Percentiles rank a stretch among this genome's conserved stretches.
Evolutionary conservation across 768 basidiomycete species (phyloP).

Genomic region (Tubosaeta sp.): DNA sequence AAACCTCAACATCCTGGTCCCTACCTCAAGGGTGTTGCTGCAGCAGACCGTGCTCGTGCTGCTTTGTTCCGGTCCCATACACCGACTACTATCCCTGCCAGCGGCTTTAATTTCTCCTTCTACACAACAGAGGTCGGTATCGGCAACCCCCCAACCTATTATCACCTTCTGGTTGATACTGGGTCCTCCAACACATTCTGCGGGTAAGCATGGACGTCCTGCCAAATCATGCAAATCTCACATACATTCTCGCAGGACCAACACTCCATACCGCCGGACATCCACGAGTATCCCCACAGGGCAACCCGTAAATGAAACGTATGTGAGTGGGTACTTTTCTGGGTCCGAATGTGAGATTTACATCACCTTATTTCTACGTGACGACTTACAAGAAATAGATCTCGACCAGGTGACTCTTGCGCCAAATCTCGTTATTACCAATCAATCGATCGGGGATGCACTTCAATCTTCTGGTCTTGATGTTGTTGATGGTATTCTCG

Average conservation of each 20-base stretch:
- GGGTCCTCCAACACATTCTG: slow-evolving; percentile 28
- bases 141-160: slow-evolving; percentile 20
- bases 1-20: slow-evolving; percentile 6
- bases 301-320: slow-evolving; percentile 1
- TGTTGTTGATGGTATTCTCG: slow-evolving; percentile 23
- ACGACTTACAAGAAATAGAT: slow-evolving; percentile 1
- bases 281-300: slow-evolving; percentile 19
- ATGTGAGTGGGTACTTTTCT: slow-evolving; percentile 12
- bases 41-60: slow-evolving; percentile 13
- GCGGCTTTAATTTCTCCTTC: slow-evolving; percentile 3
- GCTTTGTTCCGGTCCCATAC: background rate
- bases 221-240: background rate
- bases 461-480: slow-evolving; percentile 5
- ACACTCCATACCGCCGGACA: slow-evolving; percentile 11
- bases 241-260: slow-evolving; percentile 7
- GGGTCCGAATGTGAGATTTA: slow-evolving; percentile 32
- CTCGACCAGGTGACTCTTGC: slow-evolving; percentile 21
- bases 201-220: background rate
- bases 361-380: background rate
- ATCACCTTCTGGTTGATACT: slow-evolving; percentile 26
- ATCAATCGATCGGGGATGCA: slow-evolving; percentile 27
- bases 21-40: slow-evolving; percentile 8
- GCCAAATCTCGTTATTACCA: slow-evolving; percentile 15
- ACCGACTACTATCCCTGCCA: slow-evolving; percentile 5
- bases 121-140: slow-evolving; percentile 24